Conservation (phyloP, 2,329 filamentous ascomycete species). For the Triangularia setosa region DNA sequence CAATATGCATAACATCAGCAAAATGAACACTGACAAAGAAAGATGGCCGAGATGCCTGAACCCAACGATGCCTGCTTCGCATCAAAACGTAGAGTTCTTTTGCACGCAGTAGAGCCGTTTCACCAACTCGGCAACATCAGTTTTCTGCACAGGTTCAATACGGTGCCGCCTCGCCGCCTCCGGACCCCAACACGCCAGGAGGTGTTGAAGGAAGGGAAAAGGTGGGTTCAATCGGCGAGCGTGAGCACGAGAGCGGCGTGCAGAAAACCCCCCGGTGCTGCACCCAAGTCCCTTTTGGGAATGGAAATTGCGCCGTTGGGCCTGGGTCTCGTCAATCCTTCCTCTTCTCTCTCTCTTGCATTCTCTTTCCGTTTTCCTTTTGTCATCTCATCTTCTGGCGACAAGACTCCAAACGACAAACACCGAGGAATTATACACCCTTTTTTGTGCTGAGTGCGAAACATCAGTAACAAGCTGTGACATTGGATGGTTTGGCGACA, state of each 20-base stretch:
- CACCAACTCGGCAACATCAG: neutral
- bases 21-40: neutral
- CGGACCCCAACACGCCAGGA: slow-evolving; percentile 1
- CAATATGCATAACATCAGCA: neutral
- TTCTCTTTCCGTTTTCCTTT: neutral
- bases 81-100: neutral
- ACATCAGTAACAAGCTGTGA: neutral
- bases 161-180: slow-evolving; percentile 1
- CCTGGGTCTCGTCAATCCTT: slow-evolving; percentile 3
- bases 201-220: slow-evolving; percentile 1
- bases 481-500: slow-evolving; percentile 16
- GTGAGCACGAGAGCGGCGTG: slow-evolving; percentile 13
- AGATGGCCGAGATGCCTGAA: neutral
- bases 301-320: slow-evolving; percentile 13
- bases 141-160: neutral
- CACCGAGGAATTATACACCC: neutral
- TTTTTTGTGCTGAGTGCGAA: neutral
- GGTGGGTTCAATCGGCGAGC: slow-evolving; percentile 7
- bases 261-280: slow-evolving; percentile 5
- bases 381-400: neutral
- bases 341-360: neutral
- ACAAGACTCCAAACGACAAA: neutral
- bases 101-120: neutral
- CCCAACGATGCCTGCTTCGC: neutral
- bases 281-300: slow-evolving; percentile 3